Evolutionary conservation across 2,329 filamentous ascomycete genomes (phyloP).

Genomic region (Microcera coccophila): DNA sequence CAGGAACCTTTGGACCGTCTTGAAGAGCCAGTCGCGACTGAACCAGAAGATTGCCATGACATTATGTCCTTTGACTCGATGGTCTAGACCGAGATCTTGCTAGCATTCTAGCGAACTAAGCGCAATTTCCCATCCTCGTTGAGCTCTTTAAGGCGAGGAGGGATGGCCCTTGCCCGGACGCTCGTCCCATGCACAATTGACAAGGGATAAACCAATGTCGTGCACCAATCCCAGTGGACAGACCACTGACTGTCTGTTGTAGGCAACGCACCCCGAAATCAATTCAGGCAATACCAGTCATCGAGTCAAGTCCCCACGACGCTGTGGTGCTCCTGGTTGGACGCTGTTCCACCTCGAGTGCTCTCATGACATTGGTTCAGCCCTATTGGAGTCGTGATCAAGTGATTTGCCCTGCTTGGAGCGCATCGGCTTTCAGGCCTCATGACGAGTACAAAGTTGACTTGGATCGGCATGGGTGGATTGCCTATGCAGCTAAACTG

Average conservation of each 20-base stretch:
- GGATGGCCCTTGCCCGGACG: constrained; percentile 20
- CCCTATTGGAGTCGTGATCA: constrained; percentile 13
- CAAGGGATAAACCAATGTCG: constrained; percentile 10
- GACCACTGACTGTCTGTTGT: neutral
- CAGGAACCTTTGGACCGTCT: constrained; percentile 13
- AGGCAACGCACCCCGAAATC: constrained; percentile 20
- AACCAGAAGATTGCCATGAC: constrained; percentile 10
- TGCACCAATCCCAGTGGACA: constrained; percentile 9
- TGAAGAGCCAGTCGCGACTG: neutral
- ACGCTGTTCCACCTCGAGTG: constrained; percentile 11
- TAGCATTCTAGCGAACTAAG: constrained; percentile 18
- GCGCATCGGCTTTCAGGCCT: too few species aligned
- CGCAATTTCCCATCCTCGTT: constrained; percentile 24
- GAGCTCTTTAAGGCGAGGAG: constrained; percentile 14
- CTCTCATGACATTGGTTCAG: constrained; percentile 20
- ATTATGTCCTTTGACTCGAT: constrained; percentile 22
- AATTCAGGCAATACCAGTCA: constrained; percentile 8
- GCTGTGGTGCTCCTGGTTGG: constrained; percentile 2
- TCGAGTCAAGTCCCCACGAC: too few species aligned
- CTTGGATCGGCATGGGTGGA: too few species aligned
- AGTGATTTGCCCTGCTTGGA: too few species aligned
- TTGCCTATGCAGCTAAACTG: too few species aligned
- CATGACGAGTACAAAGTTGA: too few species aligned
- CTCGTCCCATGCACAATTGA: constrained; percentile 16
- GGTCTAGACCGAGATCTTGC: constrained; percentile 18